Conservation (phyloP, 352 stramenopile genomes). For the Pythium rhizo-oryzae region DNA sequence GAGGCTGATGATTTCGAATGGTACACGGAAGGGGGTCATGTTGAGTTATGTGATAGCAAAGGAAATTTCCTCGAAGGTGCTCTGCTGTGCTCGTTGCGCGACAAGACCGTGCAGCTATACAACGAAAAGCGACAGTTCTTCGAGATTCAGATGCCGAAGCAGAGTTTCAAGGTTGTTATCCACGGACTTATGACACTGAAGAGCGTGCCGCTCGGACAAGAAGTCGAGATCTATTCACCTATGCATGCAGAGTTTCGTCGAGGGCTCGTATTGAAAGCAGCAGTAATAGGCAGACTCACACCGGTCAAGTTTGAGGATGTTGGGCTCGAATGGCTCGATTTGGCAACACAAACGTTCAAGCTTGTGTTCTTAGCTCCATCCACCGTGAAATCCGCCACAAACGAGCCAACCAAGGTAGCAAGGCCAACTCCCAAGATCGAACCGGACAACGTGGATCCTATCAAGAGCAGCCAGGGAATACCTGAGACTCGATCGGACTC, state of each 20-base stretch:
- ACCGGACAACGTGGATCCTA: neutral
- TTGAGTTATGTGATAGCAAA: slow-evolving; percentile 44
- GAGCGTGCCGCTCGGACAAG: slow-evolving; percentile 45
- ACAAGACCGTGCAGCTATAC: slow-evolving; percentile 50
- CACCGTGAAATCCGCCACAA: neutral
- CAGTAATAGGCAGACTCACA: slow-evolving; percentile 43
- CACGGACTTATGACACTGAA: slow-evolving; percentile 51
- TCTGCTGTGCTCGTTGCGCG: slow-evolving; percentile 45
- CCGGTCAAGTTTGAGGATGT: slow-evolving; percentile 37
- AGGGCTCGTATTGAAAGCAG: slow-evolving; percentile 45
- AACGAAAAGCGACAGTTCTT: slow-evolving; percentile 59
- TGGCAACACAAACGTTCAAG: slow-evolving; percentile 61
- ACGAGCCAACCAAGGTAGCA: neutral
- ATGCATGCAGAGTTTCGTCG: slow-evolving; percentile 44
- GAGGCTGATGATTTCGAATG: slow-evolving; percentile 45
- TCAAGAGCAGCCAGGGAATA: neutral
- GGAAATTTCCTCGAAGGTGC: slow-evolving; percentile 53
- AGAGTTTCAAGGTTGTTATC: slow-evolving; percentile 63
- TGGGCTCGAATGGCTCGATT: slow-evolving; percentile 55
- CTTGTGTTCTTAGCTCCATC: slow-evolving; percentile 38
- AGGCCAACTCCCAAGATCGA: neutral
- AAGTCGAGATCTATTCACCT: slow-evolving; percentile 56
- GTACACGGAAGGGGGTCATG: slow-evolving; percentile 52
- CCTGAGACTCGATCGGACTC: neutral
- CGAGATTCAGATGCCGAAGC: slow-evolving; percentile 33